Evolutionary conservation across 1,284 basidiomycete species (phyloP).

Genomic region (Apiotrichum mycotoxinovorans): DNA sequence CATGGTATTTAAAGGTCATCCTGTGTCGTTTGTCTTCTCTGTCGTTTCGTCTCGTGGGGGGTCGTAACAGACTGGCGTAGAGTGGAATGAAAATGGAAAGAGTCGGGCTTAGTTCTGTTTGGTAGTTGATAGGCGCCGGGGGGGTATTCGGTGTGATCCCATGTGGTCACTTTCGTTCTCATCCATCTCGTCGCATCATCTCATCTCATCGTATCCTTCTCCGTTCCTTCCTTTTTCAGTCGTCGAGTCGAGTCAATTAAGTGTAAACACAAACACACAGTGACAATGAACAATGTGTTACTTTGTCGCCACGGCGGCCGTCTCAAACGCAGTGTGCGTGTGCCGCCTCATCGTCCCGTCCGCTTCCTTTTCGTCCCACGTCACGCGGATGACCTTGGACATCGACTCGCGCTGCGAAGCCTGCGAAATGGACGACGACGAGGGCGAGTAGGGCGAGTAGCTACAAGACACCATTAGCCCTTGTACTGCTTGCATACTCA

Average conservation of each 20-base stretch:
- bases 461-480: background rate
- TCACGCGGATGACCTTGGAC: background rate
- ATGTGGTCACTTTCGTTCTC: no score
- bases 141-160: no score
- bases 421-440: background rate
- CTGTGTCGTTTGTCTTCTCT: no score
- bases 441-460: background rate
- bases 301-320: background rate
- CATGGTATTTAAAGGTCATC: no score
- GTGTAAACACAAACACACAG: no score
- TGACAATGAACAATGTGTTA: background rate
- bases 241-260: no score
- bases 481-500: background rate
- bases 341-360: background rate
- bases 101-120: no score
- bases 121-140: no score
- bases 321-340: background rate
- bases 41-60: no score
- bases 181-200: no score
- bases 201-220: background rate
- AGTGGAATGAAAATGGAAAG: no score
- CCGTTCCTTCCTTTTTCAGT: background rate
- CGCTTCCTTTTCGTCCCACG: background rate
- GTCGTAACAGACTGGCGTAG: no score
- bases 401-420: background rate